Base-by-base conservation (phyloP, 768 basidiomycete genomes). In the Chalciporus pseudorubinellus region DNA sequence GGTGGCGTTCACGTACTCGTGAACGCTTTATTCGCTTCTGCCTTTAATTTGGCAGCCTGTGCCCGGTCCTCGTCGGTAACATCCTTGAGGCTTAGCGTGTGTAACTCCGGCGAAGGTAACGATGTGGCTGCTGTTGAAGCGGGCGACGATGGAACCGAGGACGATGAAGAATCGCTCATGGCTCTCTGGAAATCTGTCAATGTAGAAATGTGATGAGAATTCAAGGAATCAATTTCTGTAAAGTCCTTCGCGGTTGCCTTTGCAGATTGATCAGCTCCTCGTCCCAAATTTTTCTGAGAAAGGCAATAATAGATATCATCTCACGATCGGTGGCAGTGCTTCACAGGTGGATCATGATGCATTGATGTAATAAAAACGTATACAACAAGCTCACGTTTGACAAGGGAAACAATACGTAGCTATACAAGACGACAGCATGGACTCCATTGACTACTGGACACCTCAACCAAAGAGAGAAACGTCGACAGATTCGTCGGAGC, bases 1-100 rank as follows among this genome's bases (percentile, higher is more conserved):
- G 22, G 20, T 46, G 12, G 3, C 16, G 16, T 28, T 12, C 4
- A 48, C 64, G 10, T 66, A 88, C 90, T 74, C 42, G 75, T 71
- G 61, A 98, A 99, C 4, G 92, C 88, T 61, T 85, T 84, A 74
- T 98, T 98, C 10, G 95, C 97, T 54, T 87, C 78, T 7, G 76
- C 80, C 71, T 98, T 99, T 51, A 97, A 66, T 59, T 76, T 76
- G 6, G 78, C 70, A 2, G 94, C 91, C 60, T 81, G 78, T 31
- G 76, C 77, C 62, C 74, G 83, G 58, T 89, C 87, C 53, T 84
- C 78, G 33, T 89, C 86, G 0, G 90, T 82, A 44, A 92, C 78
- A 54, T 80, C 78, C 52, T 69, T 70, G 40, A 87, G 62, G 22
- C 65, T 73, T 26, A 87, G 71, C 5, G 75, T 72, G 40, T 77